These are phyloP conservation scores for Rhodotorula sp. DNA, from an alignment of 1,284 basidiomycete genomes.

Conservation along the genomic window DNA sequence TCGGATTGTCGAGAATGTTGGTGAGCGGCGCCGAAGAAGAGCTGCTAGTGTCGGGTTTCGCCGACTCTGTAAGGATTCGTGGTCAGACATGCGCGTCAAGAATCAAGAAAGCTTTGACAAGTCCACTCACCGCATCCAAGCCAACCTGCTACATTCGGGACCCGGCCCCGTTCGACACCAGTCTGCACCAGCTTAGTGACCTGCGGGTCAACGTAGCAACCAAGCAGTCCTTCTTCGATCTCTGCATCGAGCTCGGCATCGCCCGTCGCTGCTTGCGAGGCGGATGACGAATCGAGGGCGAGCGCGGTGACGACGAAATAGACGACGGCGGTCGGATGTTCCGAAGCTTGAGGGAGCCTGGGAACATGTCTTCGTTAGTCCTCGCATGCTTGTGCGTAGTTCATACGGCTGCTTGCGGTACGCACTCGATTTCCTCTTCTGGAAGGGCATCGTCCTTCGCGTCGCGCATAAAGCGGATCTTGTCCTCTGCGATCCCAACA, in stretches of 20 bases:
- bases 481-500: conserved; percentile 63
- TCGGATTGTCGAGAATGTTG: neutral
- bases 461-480: conserved; percentile 48
- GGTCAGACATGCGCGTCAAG: neutral
- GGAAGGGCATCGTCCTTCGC: conserved; percentile 47
- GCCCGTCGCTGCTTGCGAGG: conserved; percentile 7
- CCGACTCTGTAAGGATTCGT: neutral
- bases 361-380: neutral
- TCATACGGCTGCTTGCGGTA: neutral
- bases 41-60: no score
- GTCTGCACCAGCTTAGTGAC: conserved; percentile 73
- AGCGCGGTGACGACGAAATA: conserved; percentile 80
- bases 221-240: conserved; percentile 63
- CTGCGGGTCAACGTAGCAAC: conserved; percentile 76
- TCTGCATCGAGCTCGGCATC: conserved; percentile 10
- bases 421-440: conserved; percentile 46
- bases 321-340: conserved; percentile 54
- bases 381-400: neutral
- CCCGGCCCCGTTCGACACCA: conserved; percentile 67
- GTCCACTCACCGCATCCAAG: conserved; percentile 50
- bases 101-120: neutral
- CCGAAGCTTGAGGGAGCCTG: conserved; percentile 14
- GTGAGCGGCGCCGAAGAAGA: no score
- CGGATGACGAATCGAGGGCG: conserved; percentile 48
- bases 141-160: conserved; percentile 64